phyloP scores from a whole-genome alignment of 768 basidiomycete species.

The Mycena belliarum region DNA sequence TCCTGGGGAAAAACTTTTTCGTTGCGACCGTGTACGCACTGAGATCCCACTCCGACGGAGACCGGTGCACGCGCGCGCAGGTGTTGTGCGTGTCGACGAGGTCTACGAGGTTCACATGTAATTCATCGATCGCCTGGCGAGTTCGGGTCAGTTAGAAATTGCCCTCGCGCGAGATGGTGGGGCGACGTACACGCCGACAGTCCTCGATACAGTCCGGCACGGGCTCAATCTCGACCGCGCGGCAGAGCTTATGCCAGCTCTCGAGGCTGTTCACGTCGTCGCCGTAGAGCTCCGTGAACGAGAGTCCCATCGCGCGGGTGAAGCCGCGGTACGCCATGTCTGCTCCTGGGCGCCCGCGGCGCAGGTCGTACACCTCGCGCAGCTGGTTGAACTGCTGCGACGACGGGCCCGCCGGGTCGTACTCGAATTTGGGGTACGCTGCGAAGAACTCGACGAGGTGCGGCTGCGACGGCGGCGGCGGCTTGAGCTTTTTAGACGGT shows the following conservation, averaged over 20 bases:
- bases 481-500: background rate
- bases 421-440: constrained; percentile 7
- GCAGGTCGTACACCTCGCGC: background rate
- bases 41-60: constrained; percentile 28
- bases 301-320: background rate
- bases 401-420: constrained; percentile 8
- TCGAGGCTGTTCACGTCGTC: constrained; percentile 5
- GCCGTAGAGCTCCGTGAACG: constrained; percentile 11
- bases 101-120: constrained; percentile 43
- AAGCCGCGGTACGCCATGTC: background rate
- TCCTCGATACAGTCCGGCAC: too few species aligned
- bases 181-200: too few species aligned
- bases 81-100: constrained; percentile 28
- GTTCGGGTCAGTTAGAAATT: too few species aligned
- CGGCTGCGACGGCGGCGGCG: background rate
- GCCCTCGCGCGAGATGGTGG: too few species aligned
- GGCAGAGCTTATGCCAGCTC: constrained; percentile 16
- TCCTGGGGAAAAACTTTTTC: constrained; percentile 34
- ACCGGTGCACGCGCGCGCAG: constrained; percentile 17
- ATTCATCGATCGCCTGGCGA: constrained; percentile 31
- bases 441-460: constrained; percentile 17
- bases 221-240: background rate
- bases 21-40: constrained; percentile 31
- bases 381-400: constrained; percentile 12
- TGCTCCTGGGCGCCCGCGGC: too few species aligned